Percentiles rank a stretch among this genome's conserved stretches.
phyloP scores from a whole-genome alignment of 2,329 filamentous ascomycete genomes.

The Dothideomycetes sp. region DNA sequence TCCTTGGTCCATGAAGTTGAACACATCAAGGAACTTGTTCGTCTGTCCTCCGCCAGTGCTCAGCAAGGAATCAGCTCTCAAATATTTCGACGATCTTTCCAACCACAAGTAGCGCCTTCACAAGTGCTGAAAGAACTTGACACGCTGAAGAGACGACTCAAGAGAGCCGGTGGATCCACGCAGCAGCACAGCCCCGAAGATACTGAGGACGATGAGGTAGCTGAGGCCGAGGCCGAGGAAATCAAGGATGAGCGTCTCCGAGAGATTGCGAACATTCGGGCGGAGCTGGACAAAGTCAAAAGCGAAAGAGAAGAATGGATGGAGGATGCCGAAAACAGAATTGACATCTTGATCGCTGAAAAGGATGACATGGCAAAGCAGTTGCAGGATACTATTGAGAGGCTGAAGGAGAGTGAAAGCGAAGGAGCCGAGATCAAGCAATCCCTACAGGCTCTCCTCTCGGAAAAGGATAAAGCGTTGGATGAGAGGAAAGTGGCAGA shows the following conservation, averaged over 20 bases:
- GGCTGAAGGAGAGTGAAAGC: constrained; percentile 10
- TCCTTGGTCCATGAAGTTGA: constrained; percentile 9
- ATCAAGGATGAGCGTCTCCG: constrained; percentile 7
- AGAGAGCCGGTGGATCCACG: not conserved
- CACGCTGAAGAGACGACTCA: constrained; percentile 9
- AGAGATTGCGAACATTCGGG: constrained; percentile 8
- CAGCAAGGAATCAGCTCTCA: constrained; percentile 11
- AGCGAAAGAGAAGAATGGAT: constrained; percentile 21
- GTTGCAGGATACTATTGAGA: constrained; percentile 10
- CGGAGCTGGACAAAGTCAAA: constrained; percentile 13
- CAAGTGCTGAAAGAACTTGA: constrained; percentile 13
- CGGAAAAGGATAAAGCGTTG: constrained; percentile 3
- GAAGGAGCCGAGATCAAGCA: constrained; percentile 12
- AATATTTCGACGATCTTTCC: constrained; percentile 11
- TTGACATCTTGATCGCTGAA: constrained; percentile 20
- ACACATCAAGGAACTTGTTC: constrained; percentile 13
- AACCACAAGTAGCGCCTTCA: constrained; percentile 9
- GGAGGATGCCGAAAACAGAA: constrained; percentile 21
- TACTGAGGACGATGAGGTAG: constrained; percentile 7
- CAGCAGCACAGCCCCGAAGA: constrained; percentile 1
- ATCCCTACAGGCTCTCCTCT: constrained; percentile 2
- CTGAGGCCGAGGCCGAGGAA: constrained; percentile 6
- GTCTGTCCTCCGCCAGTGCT: constrained; percentile 7
- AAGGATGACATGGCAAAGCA: constrained; percentile 17
- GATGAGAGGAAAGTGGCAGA: constrained; percentile 3